phyloP scores from a whole-genome alignment of 176 grass and related monocot genomes.

The Oryza meyeriana region DNA sequence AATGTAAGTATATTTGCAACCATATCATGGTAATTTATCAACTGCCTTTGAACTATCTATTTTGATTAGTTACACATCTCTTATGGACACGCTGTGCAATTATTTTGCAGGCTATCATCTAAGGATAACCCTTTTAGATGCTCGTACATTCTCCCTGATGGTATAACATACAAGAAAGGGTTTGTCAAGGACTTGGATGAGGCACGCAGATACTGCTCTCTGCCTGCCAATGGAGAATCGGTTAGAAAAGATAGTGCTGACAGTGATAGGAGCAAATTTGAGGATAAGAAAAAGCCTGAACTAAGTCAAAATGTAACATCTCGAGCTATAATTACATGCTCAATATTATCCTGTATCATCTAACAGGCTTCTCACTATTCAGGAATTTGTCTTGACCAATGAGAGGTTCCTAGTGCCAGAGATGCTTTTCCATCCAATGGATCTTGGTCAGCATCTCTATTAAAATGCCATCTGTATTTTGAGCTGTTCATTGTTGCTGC shows the following conservation, averaged over 20 bases:
- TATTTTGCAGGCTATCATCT: slow-evolving; percentile 50
- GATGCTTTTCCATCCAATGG: slow-evolving; percentile 82
- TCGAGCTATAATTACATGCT: neutral
- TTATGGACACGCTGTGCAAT: slow-evolving; percentile 6
- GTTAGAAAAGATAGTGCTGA: slow-evolving; percentile 20
- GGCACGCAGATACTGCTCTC: slow-evolving; percentile 60
- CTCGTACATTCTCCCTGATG: slow-evolving; percentile 94
- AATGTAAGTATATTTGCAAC: neutral
- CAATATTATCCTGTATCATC: slow-evolving; percentile 20
- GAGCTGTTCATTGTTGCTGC: neutral
- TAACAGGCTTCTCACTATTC: slow-evolving; percentile 24
- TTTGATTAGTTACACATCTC: neutral
- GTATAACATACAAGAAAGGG: slow-evolving; percentile 80
- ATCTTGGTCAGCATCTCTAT: slow-evolving; percentile 60
- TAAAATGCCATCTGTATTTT: neutral
- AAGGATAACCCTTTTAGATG: slow-evolving; percentile 88
- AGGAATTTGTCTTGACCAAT: slow-evolving; percentile 94
- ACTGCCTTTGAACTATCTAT: neutral
- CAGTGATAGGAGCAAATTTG: slow-evolving; percentile 34
- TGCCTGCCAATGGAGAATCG: slow-evolving; percentile 41
- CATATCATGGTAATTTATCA: neutral
- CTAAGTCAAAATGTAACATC: slow-evolving; percentile 77
- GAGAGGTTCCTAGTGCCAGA: slow-evolving; percentile 95
- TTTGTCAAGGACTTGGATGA: slow-evolving; percentile 82
- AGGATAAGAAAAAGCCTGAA: slow-evolving; percentile 57